Evolutionary conservation across 108 stramenopile genomes (phyloP).

Genomic region (Nitzschia sp.): DNA sequence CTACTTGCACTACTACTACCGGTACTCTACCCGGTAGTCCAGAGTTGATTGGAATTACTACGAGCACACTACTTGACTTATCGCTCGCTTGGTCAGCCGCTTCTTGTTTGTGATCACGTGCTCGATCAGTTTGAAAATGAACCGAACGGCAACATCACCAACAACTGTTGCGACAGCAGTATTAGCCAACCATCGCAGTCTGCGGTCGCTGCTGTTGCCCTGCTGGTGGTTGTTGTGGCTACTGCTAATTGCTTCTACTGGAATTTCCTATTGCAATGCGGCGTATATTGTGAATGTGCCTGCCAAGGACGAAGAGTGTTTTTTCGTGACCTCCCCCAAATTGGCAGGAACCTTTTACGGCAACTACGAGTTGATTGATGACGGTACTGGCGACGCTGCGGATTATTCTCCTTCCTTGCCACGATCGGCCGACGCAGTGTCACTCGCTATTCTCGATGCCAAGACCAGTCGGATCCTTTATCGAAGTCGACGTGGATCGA

Average conservation of each 20-base stretch:
- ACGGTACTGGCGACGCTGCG: neutral
- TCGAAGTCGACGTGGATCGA: constrained; percentile 20
- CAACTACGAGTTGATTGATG: constrained; percentile 36
- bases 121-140: no score
- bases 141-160: no score
- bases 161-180: no score
- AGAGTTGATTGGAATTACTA: no score
- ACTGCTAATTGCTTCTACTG: neutral
- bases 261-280: constrained; percentile 3
- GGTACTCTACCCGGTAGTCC: no score
- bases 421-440: constrained; percentile 16
- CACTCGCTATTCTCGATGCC: constrained; percentile 20
- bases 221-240: neutral
- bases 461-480: constrained; percentile 18
- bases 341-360: constrained; percentile 19
- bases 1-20: no score
- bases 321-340: constrained; percentile 6
- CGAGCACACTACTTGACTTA: no score
- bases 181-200: no score
- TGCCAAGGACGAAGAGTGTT: constrained; percentile 34
- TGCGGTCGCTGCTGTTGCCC: neutral
- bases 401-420: no score
- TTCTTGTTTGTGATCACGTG: no score
- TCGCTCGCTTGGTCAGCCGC: no score
- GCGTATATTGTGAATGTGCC: constrained; percentile 27